A percentile compares a stretch with the other conserved stretches of the same genome.
These are phyloP conservation scores for Paramecium tetraurelia DNA, from an alignment of 73 alveolate species.

Conservation along the genomic window DNA sequence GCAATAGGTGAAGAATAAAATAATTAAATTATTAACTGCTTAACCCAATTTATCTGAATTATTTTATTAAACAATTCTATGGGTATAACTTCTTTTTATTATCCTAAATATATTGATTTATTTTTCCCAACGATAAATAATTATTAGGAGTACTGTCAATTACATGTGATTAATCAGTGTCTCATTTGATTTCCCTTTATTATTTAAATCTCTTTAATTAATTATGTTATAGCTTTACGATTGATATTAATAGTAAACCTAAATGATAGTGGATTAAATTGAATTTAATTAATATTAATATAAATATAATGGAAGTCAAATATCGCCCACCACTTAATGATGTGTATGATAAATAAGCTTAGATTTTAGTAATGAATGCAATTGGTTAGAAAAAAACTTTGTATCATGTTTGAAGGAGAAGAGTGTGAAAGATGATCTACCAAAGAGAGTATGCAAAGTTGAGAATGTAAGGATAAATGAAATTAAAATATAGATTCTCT, in stretches of 20 bases:
- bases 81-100: no score
- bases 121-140: no score
- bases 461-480: slow-evolving; percentile 32
- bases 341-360: background rate
- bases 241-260: background rate
- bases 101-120: no score
- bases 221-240: background rate
- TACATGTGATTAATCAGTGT: no score
- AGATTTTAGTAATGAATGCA: slow-evolving; percentile 57
- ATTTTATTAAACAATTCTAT: no score
- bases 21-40: no score
- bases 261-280: background rate
- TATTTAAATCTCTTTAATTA: background rate
- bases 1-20: no score
- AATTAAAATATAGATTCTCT: slow-evolving; percentile 17
- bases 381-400: slow-evolving; percentile 55
- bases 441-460: slow-evolving; percentile 54
- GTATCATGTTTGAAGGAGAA: slow-evolving; percentile 56
- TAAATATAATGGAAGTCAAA: slow-evolving; percentile 39
- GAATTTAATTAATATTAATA: slow-evolving; percentile 11
- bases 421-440: slow-evolving; percentile 56
- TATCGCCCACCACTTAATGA: slow-evolving; percentile 50
- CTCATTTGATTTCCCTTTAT: no score
- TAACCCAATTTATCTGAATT: no score
- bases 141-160: no score